Percentiles rank a stretch among this genome's conserved stretches.
These are phyloP conservation scores for Cytospora paraplurivora DNA, from an alignment of 2,329 filamentous ascomycete genomes.

Conservation along the genomic window DNA sequence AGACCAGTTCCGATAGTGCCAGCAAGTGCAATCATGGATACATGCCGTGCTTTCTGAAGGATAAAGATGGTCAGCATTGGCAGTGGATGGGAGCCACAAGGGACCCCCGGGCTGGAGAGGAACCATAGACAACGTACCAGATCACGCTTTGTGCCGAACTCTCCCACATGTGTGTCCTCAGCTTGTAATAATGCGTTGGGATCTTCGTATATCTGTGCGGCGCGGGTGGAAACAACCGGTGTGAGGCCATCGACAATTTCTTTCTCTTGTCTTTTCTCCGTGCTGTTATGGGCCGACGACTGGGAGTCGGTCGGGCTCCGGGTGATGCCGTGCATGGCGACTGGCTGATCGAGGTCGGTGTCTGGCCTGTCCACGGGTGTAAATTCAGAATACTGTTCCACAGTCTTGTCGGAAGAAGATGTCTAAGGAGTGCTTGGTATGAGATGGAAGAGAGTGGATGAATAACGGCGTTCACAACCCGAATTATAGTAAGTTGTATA, in stretches of 20 bases:
- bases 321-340: constrained; percentile 22
- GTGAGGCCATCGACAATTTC: constrained; percentile 7
- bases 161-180: constrained; percentile 24
- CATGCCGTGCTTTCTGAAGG: constrained; percentile 31
- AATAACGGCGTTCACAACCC: not conserved
- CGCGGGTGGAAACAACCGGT: constrained; percentile 14
- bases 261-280: constrained; percentile 22
- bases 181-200: constrained; percentile 19
- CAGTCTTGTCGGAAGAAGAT: not conserved
- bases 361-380: not conserved
- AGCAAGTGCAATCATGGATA: constrained; percentile 43
- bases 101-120: not conserved
- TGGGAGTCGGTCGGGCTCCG: constrained; percentile 18
- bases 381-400: constrained; percentile 2
- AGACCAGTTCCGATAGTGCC: constrained; percentile 49
- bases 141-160: constrained; percentile 28
- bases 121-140: constrained; percentile 7
- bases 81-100: not conserved
- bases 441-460: not conserved
- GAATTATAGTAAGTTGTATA: constrained; percentile 1
- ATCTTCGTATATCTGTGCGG: constrained; percentile 21
- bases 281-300: constrained; percentile 17
- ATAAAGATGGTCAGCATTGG: not conserved
- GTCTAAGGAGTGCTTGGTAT: not conserved
- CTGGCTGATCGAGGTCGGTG: constrained; percentile 1